Evolutionary conservation across 164 flowering plant genomes (phyloP).

Genomic region (Kalanchoe fedtschenkoi): DNA sequence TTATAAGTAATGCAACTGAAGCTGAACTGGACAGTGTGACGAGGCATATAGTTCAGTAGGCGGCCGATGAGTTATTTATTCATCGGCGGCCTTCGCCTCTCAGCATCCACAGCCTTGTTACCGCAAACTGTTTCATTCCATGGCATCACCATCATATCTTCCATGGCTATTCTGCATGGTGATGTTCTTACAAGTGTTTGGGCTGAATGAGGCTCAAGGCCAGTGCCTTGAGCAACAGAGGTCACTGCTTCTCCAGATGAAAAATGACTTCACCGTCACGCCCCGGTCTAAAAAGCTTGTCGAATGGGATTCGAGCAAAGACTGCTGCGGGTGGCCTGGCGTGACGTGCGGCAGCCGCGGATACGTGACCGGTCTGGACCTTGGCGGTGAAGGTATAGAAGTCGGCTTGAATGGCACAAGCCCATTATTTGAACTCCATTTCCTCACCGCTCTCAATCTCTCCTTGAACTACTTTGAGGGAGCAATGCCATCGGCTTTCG

Average conservation of each 20-base stretch:
- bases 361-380: slow-evolving; percentile 14
- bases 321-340: slow-evolving; percentile 14
- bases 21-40: no score
- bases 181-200: background rate
- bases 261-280: background rate
- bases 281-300: background rate
- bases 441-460: slow-evolving; percentile 11
- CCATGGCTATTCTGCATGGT: background rate
- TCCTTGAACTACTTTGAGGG: background rate
- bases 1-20: no score
- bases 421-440: slow-evolving; percentile 12
- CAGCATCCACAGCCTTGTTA: no score
- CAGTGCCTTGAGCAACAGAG: slow-evolving; percentile 6
- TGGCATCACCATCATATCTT: background rate
- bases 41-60: no score
- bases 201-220: background rate
- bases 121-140: background rate
- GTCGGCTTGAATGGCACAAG: slow-evolving; percentile 8
- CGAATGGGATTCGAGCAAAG: slow-evolving; percentile 1
- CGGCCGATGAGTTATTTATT: no score
- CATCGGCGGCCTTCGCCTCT: no score
- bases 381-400: slow-evolving; percentile 7
- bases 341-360: slow-evolving; percentile 7
- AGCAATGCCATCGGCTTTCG: slow-evolving; percentile 12
- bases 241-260: slow-evolving; percentile 4